Base-by-base conservation (phyloP, 2,329 filamentous ascomycete genomes). In the Botryosphaeria dothidea region DNA sequence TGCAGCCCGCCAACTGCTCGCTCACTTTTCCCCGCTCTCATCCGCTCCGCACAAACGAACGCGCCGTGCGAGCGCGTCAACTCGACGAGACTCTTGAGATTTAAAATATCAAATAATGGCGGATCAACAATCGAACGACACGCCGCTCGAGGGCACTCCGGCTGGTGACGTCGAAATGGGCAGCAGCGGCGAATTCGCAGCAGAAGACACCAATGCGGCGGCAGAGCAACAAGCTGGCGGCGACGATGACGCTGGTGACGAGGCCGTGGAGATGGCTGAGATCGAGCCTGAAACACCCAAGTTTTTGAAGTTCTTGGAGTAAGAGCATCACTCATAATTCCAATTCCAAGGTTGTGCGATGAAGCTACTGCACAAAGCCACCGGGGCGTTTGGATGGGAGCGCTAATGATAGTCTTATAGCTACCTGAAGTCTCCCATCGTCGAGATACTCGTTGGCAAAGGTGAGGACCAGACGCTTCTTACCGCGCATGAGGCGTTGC, bases 401-500 rank as follows among this genome's bases (percentile, higher is more conserved):
- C 13, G 31, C 31, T 34, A 11, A 34, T 34, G 31, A 34, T 34
- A 11, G 31, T 34, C 13, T 11, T 4, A 43, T 65, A 83, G 81
- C 74, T 77, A 82, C 69, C 74, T 84, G 63, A 79, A 79, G 70
- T 83, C 80, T 23, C 79, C 82, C 0, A 81, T 84, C 38, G 72
- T 84, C 51, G 77, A 83, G 66, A 71, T 84, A 2, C 56, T 78
- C 4, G 77, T 81, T 38, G 81, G 81, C 66, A 78, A 79, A 54
- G 88, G 83, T 64, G 86, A 87, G 4, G 76, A 79, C 1, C 83
- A 86, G 71, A 88, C 86, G 9, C 82, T 88, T 34, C 84, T 97
- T 66, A 89, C 87, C 25, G 92, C 92, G 6, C 93, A 97, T 77
- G 90, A 96, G 79, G 88, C 83, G 3, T 84, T 97, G 27, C 83